Percentiles rank a stretch among this genome's conserved stretches.
Conservation (phyloP, 176 grass and related monocot genomes). For the Eleusine indica region DNA sequence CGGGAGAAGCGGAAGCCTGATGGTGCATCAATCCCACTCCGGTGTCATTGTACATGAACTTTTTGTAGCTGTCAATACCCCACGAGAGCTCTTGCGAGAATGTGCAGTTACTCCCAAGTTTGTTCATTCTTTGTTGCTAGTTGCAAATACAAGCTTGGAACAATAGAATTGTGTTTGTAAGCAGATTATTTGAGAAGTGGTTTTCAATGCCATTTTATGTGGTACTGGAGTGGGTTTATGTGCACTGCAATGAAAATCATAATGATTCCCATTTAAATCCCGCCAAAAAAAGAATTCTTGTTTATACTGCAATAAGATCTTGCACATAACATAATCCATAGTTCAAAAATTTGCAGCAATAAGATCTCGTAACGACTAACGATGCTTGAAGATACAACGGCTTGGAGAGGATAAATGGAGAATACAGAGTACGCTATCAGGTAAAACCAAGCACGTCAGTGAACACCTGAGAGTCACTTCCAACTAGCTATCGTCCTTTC, state of each 20-base stretch:
- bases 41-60: slow-evolving; percentile 84
- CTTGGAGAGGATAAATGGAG: background rate
- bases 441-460: slow-evolving; percentile 3
- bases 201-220: background rate
- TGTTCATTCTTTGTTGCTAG: background rate
- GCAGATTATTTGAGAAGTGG: background rate
- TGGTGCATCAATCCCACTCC: slow-evolving; percentile 51
- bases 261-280: background rate
- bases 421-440: background rate
- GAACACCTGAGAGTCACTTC: background rate
- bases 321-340: background rate
- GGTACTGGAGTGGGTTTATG: background rate
- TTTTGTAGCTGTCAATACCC: background rate
- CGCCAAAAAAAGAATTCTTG: too few relatives aligned
- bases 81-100: background rate
- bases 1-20: slow-evolving; percentile 68
- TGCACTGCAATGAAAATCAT: background rate
- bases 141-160: slow-evolving; percentile 34
- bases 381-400: background rate
- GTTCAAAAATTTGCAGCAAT: too few relatives aligned
- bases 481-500: background rate
- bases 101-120: background rate
- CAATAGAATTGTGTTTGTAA: background rate
- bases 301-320: background rate
- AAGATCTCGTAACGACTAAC: too few relatives aligned